These are phyloP conservation scores for Eutrema heterophyllum DNA, from an alignment of 345 rosid species.

Conservation along the genomic window DNA sequence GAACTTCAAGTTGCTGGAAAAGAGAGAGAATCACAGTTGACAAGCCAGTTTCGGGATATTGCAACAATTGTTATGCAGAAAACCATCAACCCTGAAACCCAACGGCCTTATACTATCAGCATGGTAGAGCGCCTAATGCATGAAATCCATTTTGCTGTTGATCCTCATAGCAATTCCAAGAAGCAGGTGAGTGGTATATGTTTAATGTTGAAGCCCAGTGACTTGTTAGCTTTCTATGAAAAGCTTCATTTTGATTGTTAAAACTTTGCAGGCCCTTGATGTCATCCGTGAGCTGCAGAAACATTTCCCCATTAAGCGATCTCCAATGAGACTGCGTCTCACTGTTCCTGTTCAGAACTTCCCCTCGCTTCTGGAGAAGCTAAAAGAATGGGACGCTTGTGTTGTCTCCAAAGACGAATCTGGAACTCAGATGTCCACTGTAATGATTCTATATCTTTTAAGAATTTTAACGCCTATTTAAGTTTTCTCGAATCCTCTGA, in stretches of 20 bases:
- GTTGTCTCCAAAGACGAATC: constrained; percentile 76
- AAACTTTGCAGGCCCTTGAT: constrained; percentile 65
- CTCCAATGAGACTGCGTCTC: constrained; percentile 87
- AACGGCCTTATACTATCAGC: constrained; percentile 86
- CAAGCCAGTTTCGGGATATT: constrained; percentile 92
- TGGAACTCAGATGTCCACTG: constrained; percentile 59
- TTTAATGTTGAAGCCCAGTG: not conserved
- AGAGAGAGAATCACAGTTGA: constrained; percentile 87
- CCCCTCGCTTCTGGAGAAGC: constrained; percentile 52
- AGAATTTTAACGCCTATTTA: not conserved
- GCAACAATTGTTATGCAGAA: constrained; percentile 96
- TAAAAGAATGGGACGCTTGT: constrained; percentile 55
- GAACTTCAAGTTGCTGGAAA: constrained; percentile 99
- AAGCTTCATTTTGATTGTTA: not conserved
- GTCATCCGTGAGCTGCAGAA: constrained; percentile 92
- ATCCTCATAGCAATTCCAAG: constrained; percentile 82
- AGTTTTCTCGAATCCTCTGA: not conserved
- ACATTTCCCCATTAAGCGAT: constrained; percentile 84
- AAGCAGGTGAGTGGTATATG: constrained; percentile 56
- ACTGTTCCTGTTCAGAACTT: constrained; percentile 41
- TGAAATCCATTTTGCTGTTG: constrained; percentile 91
- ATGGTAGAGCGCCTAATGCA: constrained; percentile 96
- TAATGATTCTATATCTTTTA: constrained; percentile 40
- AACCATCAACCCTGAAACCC: constrained; percentile 89
- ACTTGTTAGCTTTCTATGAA: not conserved